Base-by-base conservation (phyloP, 352 stramenopile genomes). In the Peronosclerospora sorghi region DNA sequence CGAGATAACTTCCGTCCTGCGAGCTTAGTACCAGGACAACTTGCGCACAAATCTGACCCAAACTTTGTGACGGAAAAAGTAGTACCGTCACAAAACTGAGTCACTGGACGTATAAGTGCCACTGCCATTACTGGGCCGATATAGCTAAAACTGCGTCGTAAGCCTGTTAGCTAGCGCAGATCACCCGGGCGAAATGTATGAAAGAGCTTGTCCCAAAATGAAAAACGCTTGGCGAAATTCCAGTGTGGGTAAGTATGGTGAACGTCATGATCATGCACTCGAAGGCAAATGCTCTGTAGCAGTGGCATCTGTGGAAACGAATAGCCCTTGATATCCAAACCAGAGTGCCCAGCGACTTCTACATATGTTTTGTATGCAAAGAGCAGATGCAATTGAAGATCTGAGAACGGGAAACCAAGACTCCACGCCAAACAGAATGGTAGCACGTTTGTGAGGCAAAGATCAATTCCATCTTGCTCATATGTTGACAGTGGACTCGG, bases 341-440 rank as follows among this genome's bases (percentile, higher is more conserved):
- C 83, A 5, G 53, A 87, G 55, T 93, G 80, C 12, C 83, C 80
- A 1, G 83, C 83, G 20, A 91, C 68, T 47, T 95, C 83, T 23
- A 95, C 78, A 61, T 92, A 95, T 37, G 79, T 79, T 59, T 92
- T 93, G 72, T 95, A 95, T 13, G 78, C 73, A 52, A 90, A 78
- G 13, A 95, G 45, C 29, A 95, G 39, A 8, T 89, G 65, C 7
- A 89, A 42, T 37, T 92, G 75, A n/a, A 73, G 32, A 15, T 39
- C 23, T 1, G 76, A 75, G 37, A 91, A 63, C 5, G 57, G 32
- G 10, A 69, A 62, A 8, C 57, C 62, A 24, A 87, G 15, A 8
- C 40, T 48, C n/a, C 54, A 60, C 2, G 80, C 70, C 5, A 77
- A 7, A 19, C 69, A 52, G 26, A 87, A 82, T 14, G 83, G 83